These are phyloP conservation scores for Astrephomene gubernaculifera DNA, from an alignment of 139 green algal genomes.

Conservation along the genomic window DNA sequence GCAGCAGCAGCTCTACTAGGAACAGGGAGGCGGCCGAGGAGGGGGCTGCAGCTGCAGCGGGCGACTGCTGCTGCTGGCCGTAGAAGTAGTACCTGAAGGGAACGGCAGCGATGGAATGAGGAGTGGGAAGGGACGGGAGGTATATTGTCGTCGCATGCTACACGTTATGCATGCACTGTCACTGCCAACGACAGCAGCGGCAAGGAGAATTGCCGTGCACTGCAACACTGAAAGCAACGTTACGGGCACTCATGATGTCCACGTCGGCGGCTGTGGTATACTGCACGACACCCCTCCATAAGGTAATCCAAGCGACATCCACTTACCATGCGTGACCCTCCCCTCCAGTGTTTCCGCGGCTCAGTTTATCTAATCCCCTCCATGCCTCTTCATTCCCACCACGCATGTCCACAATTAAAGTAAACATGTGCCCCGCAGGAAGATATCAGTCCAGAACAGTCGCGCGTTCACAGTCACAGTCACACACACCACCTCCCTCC, in stretches of 20 bases:
- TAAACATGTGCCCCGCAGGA: not conserved
- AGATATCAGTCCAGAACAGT: not conserved
- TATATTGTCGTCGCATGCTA: not conserved
- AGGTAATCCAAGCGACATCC: too few species aligned
- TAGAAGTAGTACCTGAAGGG: conserved; percentile 87
- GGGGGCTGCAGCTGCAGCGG: conserved; percentile 37
- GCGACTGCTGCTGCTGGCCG: too few species aligned
- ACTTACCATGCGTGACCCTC: not conserved
- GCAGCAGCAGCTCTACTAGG: conserved; percentile 77
- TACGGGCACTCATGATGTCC: not conserved
- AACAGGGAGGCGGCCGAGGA: conserved; percentile 57
- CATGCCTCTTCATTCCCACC: not conserved
- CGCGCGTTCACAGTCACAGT: not conserved
- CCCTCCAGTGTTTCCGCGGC: not conserved
- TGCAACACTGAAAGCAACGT: not conserved
- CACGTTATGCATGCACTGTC: not conserved
- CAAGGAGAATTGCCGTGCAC: too few species aligned
- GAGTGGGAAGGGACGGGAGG: not conserved
- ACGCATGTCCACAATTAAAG: not conserved
- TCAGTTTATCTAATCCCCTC: not conserved
- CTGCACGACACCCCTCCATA: too few species aligned
- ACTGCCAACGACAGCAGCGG: too few species aligned
- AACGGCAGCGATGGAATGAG: not conserved
- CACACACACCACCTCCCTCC: not conserved
- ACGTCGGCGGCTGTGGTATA: not conserved